Evolutionary conservation across 2,329 filamentous ascomycete species (phyloP).

Genomic region (Nigrospora sphaerica): DNA sequence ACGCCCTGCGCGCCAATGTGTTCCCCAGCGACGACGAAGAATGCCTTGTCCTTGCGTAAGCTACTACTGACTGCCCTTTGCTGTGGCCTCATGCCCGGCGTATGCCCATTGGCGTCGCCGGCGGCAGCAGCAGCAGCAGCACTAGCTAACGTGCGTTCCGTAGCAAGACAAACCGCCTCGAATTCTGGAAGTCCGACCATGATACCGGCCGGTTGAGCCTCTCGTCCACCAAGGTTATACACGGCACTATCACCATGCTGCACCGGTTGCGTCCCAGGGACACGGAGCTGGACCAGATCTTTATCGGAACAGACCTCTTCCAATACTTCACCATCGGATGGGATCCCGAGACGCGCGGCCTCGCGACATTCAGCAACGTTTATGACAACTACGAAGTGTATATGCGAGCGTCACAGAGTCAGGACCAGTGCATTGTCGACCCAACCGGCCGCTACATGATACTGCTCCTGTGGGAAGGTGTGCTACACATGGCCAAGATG

Average conservation of each 20-base stretch:
- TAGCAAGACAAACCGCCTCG: slow-evolving; percentile 78
- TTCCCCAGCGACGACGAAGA: slow-evolving; percentile 64
- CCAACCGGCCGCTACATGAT: slow-evolving; percentile 59
- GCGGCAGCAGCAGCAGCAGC: no score
- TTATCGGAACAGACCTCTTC: slow-evolving; percentile 83
- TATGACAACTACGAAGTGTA: slow-evolving; percentile 49
- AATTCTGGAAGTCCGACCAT: slow-evolving; percentile 67
- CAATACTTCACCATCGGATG: slow-evolving; percentile 88
- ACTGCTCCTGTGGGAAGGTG: slow-evolving; percentile 54
- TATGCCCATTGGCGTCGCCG: neutral
- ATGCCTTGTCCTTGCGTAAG: slow-evolving; percentile 83
- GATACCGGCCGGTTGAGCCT: slow-evolving; percentile 57
- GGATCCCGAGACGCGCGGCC: slow-evolving; percentile 50
- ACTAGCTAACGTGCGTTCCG: no score
- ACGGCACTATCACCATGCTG: slow-evolving; percentile 81
- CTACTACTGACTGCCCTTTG: slow-evolving; percentile 3
- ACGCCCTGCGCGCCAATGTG: slow-evolving; percentile 77
- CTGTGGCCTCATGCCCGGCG: neutral
- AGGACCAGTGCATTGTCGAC: slow-evolving; percentile 78
- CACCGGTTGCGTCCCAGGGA: slow-evolving; percentile 71
- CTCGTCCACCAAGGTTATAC: slow-evolving; percentile 59
- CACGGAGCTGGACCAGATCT: slow-evolving; percentile 73
- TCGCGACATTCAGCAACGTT: slow-evolving; percentile 45
- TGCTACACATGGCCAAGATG: slow-evolving; percentile 48
- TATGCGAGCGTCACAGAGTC: slow-evolving; percentile 72